Evolutionary conservation across 1,139 yeast genomes (phyloP).

Genomic region (Blastobotrys illinoisensis): DNA sequence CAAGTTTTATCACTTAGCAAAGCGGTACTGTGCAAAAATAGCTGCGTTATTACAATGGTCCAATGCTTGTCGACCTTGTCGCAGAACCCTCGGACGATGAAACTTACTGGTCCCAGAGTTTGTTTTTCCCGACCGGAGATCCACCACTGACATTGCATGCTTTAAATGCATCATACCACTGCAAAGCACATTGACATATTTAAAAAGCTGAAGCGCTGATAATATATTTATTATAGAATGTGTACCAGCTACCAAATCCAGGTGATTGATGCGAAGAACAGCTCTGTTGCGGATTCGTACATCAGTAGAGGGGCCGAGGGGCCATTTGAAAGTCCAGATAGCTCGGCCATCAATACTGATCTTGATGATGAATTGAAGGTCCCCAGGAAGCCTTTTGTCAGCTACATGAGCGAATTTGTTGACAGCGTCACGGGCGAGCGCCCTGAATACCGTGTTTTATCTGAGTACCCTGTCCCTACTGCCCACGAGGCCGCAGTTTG

Average conservation of each 20-base stretch:
- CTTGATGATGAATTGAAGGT: conserved; percentile 2
- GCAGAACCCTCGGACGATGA: background rate
- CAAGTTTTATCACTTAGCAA: too few species aligned
- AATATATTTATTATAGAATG: background rate
- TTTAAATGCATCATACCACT: background rate
- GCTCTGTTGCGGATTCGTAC: background rate
- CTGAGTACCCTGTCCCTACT: conserved; percentile 14
- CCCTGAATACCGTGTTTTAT: conserved; percentile 1
- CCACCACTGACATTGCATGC: background rate
- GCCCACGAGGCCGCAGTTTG: conserved; percentile 27
- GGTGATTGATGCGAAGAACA: background rate
- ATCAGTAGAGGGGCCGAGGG: background rate
- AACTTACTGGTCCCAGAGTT: background rate
- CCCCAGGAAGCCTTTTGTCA: conserved; percentile 15
- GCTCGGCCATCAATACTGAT: background rate
- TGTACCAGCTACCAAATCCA: background rate
- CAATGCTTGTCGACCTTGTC: background rate
- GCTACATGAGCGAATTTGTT: conserved; percentile 8
- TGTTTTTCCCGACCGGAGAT: background rate
- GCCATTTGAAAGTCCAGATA: background rate
- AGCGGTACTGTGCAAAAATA: too few species aligned
- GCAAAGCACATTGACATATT: background rate
- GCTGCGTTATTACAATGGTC: too few species aligned
- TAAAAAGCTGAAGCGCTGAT: background rate
- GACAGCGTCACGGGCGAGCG: background rate